Percentiles rank a stretch among this genome's conserved stretches.
These are phyloP conservation scores for Aureobasidium sp. DNA, from an alignment of 2,329 filamentous ascomycete species.

Conservation along the genomic window DNA sequence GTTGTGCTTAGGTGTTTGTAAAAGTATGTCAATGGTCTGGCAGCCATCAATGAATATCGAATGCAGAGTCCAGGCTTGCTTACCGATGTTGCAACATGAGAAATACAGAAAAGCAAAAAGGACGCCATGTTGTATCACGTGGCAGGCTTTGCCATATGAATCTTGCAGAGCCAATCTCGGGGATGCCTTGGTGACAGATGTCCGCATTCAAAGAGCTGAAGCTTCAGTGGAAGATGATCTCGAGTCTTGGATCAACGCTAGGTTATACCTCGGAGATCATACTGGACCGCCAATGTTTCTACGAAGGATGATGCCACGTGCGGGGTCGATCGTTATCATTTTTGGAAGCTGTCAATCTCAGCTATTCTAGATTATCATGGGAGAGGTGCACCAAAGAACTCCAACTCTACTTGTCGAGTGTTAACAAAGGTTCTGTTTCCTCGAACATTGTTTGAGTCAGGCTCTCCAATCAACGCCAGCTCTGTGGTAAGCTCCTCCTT, in stretches of 20 bases:
- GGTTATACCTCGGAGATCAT: background rate
- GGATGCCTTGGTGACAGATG: too few relatives aligned
- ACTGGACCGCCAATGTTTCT: background rate
- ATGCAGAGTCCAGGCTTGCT: too few relatives aligned
- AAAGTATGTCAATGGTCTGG: background rate
- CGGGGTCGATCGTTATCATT: background rate
- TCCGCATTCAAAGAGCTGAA: background rate
- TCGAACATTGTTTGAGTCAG: conserved; percentile 17
- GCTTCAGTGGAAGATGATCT: background rate
- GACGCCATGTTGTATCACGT: background rate
- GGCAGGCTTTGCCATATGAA: too few relatives aligned
- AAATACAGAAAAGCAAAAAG: background rate
- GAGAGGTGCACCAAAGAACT: conserved; percentile 19
- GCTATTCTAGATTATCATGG: background rate
- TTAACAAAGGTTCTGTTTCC: conserved; percentile 22
- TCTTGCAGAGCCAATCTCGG: too few relatives aligned
- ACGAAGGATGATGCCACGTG: background rate
- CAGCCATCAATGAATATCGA: background rate
- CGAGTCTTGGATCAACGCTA: background rate
- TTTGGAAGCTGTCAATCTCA: background rate
- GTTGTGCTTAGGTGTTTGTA: background rate
- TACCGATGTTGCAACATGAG: background rate
- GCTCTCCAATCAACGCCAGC: conserved; percentile 20
- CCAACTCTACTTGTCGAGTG: conserved; percentile 19
- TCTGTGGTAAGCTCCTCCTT: conserved; percentile 40